A percentile compares a stretch with the other conserved stretches of the same genome.
Evolutionary conservation across 306 rosid genomes (phyloP).

Genomic region (Arachis stenosperma): DNA sequence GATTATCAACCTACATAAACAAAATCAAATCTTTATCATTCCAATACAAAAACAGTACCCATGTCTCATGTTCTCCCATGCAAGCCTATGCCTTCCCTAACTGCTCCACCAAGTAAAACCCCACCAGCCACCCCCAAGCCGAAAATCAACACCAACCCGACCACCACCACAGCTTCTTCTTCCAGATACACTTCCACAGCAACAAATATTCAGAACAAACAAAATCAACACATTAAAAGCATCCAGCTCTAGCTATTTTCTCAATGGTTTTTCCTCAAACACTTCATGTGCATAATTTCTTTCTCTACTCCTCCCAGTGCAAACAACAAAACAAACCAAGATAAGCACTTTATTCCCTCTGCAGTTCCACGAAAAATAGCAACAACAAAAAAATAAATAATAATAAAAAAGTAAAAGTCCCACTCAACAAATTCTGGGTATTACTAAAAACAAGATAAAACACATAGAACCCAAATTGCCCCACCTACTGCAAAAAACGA

Average conservation of each 20-base stretch:
- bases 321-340: slow-evolving; percentile 38
- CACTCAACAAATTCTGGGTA: slow-evolving; percentile 36
- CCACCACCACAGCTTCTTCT: slow-evolving; percentile 29
- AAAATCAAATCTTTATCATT: slow-evolving; percentile 40
- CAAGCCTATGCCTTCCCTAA: slow-evolving; percentile 59
- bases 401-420: not conserved
- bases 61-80: slow-evolving; percentile 95
- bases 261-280: slow-evolving; percentile 10
- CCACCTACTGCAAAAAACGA: slow-evolving; percentile 28
- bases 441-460: slow-evolving; percentile 27
- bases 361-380: slow-evolving; percentile 5
- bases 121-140: slow-evolving; percentile 40
- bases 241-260: slow-evolving; percentile 17
- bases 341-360: slow-evolving; percentile 29
- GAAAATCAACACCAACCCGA: not conserved
- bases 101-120: slow-evolving; percentile 34
- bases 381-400: not conserved
- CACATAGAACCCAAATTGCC: slow-evolving; percentile 39
- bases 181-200: slow-evolving; percentile 34
- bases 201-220: slow-evolving; percentile 25
- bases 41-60: slow-evolving; percentile 54
- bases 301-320: slow-evolving; percentile 21
- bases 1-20: slow-evolving; percentile 76
- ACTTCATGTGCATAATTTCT: slow-evolving; percentile 29
- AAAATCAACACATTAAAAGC: slow-evolving; percentile 28